phyloP scores from a whole-genome alignment of 163 green algal species.

The Chlamydomonas reinhardtii region DNA sequence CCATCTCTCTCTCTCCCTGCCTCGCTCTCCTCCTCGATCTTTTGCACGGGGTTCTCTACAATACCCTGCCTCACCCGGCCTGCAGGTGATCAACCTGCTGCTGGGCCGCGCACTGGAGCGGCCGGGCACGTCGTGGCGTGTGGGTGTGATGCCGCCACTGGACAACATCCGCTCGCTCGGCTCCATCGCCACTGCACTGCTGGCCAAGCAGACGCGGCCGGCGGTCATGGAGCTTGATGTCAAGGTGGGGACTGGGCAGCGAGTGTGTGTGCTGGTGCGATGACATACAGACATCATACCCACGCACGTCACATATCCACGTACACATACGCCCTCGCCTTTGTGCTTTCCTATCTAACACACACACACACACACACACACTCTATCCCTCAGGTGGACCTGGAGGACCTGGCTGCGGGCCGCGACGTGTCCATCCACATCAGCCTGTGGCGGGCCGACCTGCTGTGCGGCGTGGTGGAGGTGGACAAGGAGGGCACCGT shows the following conservation, averaged over 20 bases:
- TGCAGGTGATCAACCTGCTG: conserved; percentile 9
- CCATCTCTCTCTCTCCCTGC: too few species aligned
- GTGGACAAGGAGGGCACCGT: conserved; percentile 36
- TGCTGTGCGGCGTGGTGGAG: conserved; percentile 41
- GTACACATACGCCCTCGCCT: too few species aligned
- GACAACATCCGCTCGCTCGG: conserved; percentile 40
- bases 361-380: too few species aligned
- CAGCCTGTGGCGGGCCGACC: conserved; percentile 37
- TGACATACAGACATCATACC: too few species aligned
- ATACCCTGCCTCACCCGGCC: too few species aligned
- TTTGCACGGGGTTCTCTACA: too few species aligned
- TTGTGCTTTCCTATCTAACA: too few species aligned
- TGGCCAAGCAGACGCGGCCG: conserved; percentile 40
- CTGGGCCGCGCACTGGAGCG: conserved; percentile 34
- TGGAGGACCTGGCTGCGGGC: conserved; percentile 36
- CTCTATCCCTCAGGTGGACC: neutral
- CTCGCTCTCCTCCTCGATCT: too few species aligned
- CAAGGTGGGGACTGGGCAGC: neutral
- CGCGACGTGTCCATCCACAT: conserved; percentile 35
- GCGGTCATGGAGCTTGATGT: conserved; percentile 48
- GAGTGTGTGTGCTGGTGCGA: too few species aligned
- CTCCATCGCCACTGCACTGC: conserved; percentile 31
- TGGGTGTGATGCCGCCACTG: conserved; percentile 38
- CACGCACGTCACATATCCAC: too few species aligned
- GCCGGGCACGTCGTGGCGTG: conserved; percentile 30